phyloP scores from a whole-genome alignment of 2,329 filamentous ascomycete genomes.

The Xylariaceae sp. region DNA sequence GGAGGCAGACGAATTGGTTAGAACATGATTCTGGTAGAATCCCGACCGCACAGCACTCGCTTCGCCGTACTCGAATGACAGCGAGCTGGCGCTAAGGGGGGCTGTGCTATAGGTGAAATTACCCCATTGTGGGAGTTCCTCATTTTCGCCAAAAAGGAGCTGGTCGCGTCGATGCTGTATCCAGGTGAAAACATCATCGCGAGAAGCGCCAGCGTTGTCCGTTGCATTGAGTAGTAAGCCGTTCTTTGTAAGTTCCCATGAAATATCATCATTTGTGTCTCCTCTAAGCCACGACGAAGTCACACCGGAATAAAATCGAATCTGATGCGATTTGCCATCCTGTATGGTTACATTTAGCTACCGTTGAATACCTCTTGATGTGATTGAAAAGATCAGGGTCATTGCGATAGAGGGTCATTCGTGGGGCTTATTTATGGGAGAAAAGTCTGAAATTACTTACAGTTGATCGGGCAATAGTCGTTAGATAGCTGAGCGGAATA shows the following conservation, averaged over 20 bases:
- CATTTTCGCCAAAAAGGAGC: constrained; percentile 61
- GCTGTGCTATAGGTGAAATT: constrained; percentile 64
- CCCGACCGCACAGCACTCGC: constrained; percentile 44
- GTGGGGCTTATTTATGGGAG: neutral
- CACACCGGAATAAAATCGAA: constrained; percentile 60
- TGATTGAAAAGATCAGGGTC: no score
- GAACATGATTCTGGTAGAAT: constrained; percentile 55
- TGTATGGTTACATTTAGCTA: neutral
- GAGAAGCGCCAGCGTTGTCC: constrained; percentile 48
- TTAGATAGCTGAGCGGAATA: constrained; percentile 72
- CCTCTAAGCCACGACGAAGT: constrained; percentile 76
- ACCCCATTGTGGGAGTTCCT: constrained; percentile 55
- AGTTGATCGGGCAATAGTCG: constrained; percentile 57
- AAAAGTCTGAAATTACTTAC: constrained; percentile 5
- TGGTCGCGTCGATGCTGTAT: constrained; percentile 63
- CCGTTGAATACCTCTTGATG: neutral
- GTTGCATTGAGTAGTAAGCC: constrained; percentile 31
- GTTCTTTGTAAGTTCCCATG: constrained; percentile 58
- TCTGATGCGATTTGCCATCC: constrained; percentile 41
- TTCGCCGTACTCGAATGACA: constrained; percentile 24
- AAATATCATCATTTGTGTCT: constrained; percentile 57
- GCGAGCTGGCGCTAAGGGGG: constrained; percentile 14
- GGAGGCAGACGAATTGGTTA: constrained; percentile 50
- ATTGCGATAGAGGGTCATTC: no score
- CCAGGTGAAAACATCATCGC: constrained; percentile 59